Conservation (phyloP, 2,329 filamentous ascomycete species). For the Annulohypoxylon truncatum region DNA sequence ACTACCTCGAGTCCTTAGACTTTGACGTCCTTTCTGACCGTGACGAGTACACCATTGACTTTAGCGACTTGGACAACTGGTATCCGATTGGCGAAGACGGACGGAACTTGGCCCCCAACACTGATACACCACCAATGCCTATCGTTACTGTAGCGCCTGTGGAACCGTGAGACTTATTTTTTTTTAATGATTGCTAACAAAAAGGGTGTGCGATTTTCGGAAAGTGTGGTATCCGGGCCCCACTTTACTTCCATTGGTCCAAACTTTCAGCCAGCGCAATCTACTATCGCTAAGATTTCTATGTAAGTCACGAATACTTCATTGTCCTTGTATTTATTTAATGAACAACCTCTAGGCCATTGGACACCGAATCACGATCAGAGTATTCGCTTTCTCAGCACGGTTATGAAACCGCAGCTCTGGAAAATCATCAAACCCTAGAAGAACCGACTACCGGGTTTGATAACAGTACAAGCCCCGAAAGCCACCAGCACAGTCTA, state of each 20-base stretch:
- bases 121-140: conserved; percentile 24
- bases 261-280: not conserved
- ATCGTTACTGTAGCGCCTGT: conserved; percentile 29
- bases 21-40: conserved; percentile 17
- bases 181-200: conserved; percentile 50
- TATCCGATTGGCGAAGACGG: conserved; percentile 33
- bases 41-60: conserved; percentile 18
- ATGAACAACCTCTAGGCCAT: not conserved
- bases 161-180: conserved; percentile 48
- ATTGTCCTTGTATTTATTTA: not conserved
- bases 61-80: conserved; percentile 17
- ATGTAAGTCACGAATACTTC: not conserved
- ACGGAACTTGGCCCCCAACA: not conserved
- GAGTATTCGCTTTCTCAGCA: not conserved
- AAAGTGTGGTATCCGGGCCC: too few species aligned
- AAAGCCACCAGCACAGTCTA: not conserved
- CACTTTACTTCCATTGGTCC: too few species aligned
- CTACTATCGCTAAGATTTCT: not conserved
- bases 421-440: not conserved
- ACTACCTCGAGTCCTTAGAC: conserved; percentile 37
- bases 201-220: conserved; percentile 46
- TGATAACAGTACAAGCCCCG: not conserved
- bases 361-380: not conserved
- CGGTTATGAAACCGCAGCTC: not conserved
- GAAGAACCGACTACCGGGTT: not conserved